Percentiles rank a stretch among this genome's conserved stretches.
Conservation (phyloP, 2,329 filamentous ascomycete species). For the Pestalotiopsis sp. region DNA sequence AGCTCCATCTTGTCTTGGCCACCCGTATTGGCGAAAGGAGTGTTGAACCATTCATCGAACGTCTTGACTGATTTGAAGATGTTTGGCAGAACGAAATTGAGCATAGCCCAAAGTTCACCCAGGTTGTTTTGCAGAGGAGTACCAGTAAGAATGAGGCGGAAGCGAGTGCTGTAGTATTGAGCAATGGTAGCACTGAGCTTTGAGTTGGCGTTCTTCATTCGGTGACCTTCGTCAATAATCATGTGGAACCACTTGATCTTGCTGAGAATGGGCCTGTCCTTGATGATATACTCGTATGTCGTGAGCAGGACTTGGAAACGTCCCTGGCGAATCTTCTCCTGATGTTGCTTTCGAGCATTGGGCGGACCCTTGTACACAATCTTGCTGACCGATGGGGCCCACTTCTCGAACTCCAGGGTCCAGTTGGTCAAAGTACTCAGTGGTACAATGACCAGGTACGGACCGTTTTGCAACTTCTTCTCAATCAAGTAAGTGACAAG, state of each 20-base stretch:
- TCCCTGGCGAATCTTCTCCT: slow-evolving; percentile 91
- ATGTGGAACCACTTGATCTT: slow-evolving; percentile 99
- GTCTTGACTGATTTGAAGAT: slow-evolving; percentile 99
- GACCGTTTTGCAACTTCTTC: slow-evolving; percentile 87
- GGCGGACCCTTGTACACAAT: slow-evolving; percentile 98
- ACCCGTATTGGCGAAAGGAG: slow-evolving; percentile 96
- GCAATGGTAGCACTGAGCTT: slow-evolving; percentile 95
- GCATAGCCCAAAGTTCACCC: slow-evolving; percentile 92
- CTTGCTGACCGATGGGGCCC: slow-evolving; percentile 84
- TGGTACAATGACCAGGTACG: slow-evolving; percentile 95
- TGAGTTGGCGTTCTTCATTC: slow-evolving; percentile 98
- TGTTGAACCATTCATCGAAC: slow-evolving; percentile 99
- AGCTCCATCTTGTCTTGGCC: slow-evolving; percentile 98
- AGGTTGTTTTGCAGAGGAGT: slow-evolving; percentile 97
- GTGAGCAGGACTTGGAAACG: slow-evolving; percentile 96
- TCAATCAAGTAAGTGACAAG: slow-evolving; percentile 97
- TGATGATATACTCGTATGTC: slow-evolving; percentile 99
- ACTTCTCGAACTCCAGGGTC: slow-evolving; percentile 98
- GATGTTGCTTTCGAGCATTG: slow-evolving; percentile 82
- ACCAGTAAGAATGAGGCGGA: slow-evolving; percentile 94
- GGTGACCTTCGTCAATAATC: slow-evolving; percentile 99
- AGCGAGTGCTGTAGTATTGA: slow-evolving; percentile 92
- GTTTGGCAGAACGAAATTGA: slow-evolving; percentile 96
- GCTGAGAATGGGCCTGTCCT: slow-evolving; percentile 90
- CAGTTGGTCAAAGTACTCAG: slow-evolving; percentile 97